These are phyloP conservation scores for Chlamydomonas reinhardtii DNA, from an alignment of 163 green algal species.

Conservation along the genomic window DNA sequence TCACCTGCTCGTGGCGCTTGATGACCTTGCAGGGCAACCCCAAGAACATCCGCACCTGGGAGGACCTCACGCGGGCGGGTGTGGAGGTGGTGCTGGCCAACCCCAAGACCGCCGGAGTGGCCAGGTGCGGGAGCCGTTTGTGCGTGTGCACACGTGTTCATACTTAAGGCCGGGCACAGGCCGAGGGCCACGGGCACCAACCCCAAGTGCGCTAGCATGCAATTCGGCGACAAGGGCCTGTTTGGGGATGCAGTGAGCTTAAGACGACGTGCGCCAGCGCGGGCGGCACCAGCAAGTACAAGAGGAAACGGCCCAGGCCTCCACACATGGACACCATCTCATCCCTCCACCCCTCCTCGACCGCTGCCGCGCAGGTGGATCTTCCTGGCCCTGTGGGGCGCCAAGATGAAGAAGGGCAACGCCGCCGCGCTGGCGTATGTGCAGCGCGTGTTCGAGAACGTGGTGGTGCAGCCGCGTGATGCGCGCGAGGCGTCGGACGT, in stretches of 20 bases:
- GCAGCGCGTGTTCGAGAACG: conserved; percentile 83
- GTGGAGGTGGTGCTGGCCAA: conserved; percentile 85
- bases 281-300: no score
- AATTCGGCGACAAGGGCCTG: no score
- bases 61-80: conserved; percentile 74
- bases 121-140: conserved; percentile 64
- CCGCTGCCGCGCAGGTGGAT: conserved; percentile 77
- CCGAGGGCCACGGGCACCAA: no score
- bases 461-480: conserved; percentile 88
- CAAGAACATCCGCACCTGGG: conserved; percentile 79
- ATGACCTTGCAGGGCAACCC: conserved; percentile 55
- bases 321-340: no score
- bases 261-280: no score
- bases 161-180: no score
- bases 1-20: no score
- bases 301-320: no score
- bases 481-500: conserved; percentile 89
- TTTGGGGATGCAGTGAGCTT: no score
- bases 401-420: conserved; percentile 68
- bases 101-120: conserved; percentile 90
- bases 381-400: conserved; percentile 90
- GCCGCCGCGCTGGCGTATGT: conserved; percentile 65
- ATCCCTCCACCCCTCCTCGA: no score
- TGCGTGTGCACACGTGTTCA: no score
- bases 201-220: no score